Base-by-base conservation (phyloP, 129 eudicot genomes). In the Lonicera japonica region DNA sequence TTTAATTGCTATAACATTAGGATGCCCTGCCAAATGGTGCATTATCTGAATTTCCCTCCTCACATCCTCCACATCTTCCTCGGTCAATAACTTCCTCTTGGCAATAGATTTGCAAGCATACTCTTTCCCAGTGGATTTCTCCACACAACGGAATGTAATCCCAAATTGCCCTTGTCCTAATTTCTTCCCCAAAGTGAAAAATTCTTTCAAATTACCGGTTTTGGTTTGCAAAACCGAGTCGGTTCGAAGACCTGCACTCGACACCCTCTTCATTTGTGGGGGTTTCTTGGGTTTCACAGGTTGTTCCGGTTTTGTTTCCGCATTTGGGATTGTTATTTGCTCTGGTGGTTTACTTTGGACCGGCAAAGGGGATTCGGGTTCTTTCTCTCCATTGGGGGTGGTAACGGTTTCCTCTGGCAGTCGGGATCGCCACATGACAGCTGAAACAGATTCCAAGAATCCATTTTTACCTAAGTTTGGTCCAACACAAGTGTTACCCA, bases 401-500 rank as follows among this genome's bases (percentile, higher is more conserved):
- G 46, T 48, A 4, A 66, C 73, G n/a, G 57, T 56, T 3, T 74
- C 84, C 11, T 72, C 92, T 0, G 95, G 78, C 25, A 64, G 25
- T 9, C 78, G 87, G 29, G 85, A 51, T 60, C 95, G 77, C 97
- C 97, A 90, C 75, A 90, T 82, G 70, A 90, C 97, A 55, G 95
- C 92, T 1, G 97, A 86, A 69, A 90, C 95, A 7, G 97, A 83
- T 71, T 90, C 89, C n/a, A 90, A 78, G 51, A 90, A 73, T 15
- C 92, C 84, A 75, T 81, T 78, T 68, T 84, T 90, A 1, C 87
- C 61, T 25, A 86, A 70, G 66, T 72, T 81, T 11, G 97, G 97
- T 45, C 97, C 97, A 66, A 90, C 97, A 79, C 97, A 90, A 79
- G 89, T 83, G 61, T 90, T 90, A 67, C 97, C 97, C 97, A 90